Conservation (phyloP, 345 rosid genomes). For the Heritiera littoralis region DNA sequence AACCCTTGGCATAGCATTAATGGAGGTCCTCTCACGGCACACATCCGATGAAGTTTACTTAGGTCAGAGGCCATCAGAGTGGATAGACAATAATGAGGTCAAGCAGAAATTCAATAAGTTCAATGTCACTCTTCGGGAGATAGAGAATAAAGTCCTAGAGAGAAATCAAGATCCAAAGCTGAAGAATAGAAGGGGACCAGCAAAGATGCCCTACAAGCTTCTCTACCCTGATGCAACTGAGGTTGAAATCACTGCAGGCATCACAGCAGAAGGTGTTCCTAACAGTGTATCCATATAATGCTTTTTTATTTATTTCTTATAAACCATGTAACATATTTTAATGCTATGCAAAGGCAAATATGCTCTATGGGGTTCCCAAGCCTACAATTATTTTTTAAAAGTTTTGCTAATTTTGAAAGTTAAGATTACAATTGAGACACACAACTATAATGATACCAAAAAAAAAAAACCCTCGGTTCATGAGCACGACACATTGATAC, state of each 20-base stretch:
- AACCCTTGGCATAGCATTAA: slow-evolving; percentile 43
- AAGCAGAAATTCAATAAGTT: slow-evolving; percentile 37
- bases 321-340: background rate
- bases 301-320: background rate
- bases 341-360: background rate
- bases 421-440: background rate
- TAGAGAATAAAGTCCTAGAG: slow-evolving; percentile 36
- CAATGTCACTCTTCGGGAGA: slow-evolving; percentile 34
- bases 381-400: background rate
- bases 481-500: background rate
- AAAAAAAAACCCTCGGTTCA: too few species aligned
- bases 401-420: background rate
- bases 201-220: slow-evolving; percentile 46
- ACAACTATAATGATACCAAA: background rate
- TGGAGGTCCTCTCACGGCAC: slow-evolving; percentile 51
- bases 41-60: slow-evolving; percentile 51
- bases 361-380: background rate
- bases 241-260: slow-evolving; percentile 27
- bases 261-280: slow-evolving; percentile 52
- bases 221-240: slow-evolving; percentile 43
- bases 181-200: slow-evolving; percentile 53
- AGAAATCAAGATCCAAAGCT: slow-evolving; percentile 44
- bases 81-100: slow-evolving; percentile 48
- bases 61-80: slow-evolving; percentile 47
- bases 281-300: slow-evolving; percentile 39